phyloP scores from a whole-genome alignment of 306 rosid species.

The Vachellia collinsii region DNA sequence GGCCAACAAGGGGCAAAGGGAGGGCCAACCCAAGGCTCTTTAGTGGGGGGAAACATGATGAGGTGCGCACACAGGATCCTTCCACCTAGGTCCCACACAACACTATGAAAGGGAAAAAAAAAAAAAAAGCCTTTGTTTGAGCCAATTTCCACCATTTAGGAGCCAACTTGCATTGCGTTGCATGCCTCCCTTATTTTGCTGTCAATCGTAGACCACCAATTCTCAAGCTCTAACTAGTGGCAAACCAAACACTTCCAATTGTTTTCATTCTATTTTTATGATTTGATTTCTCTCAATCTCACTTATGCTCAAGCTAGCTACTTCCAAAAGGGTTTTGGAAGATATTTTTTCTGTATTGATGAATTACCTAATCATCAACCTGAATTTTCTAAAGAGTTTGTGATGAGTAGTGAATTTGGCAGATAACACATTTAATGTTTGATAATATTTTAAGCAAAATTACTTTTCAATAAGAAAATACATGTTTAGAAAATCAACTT shows the following conservation, averaged over 20 bases:
- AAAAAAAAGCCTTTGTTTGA: background rate
- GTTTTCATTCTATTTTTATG: background rate
- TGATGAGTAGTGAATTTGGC: too few species aligned
- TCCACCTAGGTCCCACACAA: conserved; percentile 46
- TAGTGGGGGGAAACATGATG: conserved; percentile 79
- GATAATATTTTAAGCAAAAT: too few species aligned
- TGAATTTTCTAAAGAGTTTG: too few species aligned
- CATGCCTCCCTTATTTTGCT: conserved; percentile 46
- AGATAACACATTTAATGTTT: too few species aligned
- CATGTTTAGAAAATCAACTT: too few species aligned
- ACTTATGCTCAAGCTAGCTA: background rate
- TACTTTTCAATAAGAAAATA: too few species aligned
- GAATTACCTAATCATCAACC: too few species aligned
- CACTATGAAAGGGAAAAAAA: too few species aligned
- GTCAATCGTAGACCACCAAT: conserved; percentile 47
- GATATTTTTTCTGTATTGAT: too few species aligned
- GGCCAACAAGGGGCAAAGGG: conserved; percentile 62
- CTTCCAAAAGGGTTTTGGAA: too few species aligned
- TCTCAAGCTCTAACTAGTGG: conserved; percentile 26
- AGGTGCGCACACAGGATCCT: conserved; percentile 52
- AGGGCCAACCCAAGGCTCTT: conserved; percentile 17
- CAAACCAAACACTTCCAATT: background rate
- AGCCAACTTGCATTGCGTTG: conserved; percentile 52
- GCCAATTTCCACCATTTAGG: background rate
- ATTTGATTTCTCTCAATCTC: background rate